Evolutionary conservation across 2,329 filamentous ascomycete species (phyloP), one percentile per base, ranked within the genome.

Genomic region (Fusarium goolgardi): DNA sequence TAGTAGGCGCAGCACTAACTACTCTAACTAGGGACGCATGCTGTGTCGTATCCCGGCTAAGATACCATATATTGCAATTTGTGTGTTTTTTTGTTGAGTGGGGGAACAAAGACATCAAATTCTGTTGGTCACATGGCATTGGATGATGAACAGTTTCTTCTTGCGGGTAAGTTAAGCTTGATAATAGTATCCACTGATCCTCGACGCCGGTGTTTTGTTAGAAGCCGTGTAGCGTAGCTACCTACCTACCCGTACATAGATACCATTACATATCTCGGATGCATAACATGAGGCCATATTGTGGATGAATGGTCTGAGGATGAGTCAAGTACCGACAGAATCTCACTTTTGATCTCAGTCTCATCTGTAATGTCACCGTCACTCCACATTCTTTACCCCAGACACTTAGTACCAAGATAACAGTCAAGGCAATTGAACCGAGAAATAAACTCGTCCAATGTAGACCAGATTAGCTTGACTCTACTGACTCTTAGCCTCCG

Each of bases 381-480:
- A 72, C 71, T 73, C 71, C 71, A 71, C 70, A 69, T 52, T 69
- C 31, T 60, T 58, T 65, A 60, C 62, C 51, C 62, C 47, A 44
- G 62, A 18, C 32, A 50, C 25, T 9, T 10, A 35, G 27, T 29
- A 11, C 18, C 43, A 61, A 25, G 18, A 43, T 16, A 27, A 43
- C 18, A 43, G 10, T 7, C n/a, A 5, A n/a, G 27, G 27, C n/a
- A 45, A 27, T 31, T 47, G 34, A 35, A 29, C 32, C 37, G 50
- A 44, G 40, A 32, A 56, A 50, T 39, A 63, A 52, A 32, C 51
- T 53, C 47, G 34, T 52, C 50, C 34, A 16, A 25, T 1, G 27
- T 29, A 29, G 27, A 29, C 27, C 27, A 11, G 9, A 3, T 40
- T 31, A 43, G 43, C 20, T 23, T 34, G 35, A 29, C 43, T 53